phyloP scores from a whole-genome alignment of 805 yeast genomes.

The Monosporozyma aquatica region DNA sequence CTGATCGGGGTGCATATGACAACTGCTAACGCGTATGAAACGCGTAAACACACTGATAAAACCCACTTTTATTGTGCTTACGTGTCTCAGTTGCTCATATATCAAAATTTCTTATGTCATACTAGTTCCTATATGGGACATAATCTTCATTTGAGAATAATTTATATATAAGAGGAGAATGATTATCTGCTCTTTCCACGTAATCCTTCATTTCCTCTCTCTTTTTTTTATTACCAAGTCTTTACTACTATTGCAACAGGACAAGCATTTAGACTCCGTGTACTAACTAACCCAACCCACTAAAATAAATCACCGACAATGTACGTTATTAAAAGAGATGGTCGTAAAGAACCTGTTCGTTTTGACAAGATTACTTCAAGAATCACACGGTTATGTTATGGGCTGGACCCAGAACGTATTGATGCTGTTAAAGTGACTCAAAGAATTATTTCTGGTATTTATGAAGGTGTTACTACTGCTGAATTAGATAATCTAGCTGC shows the following conservation, averaged over 20 bases:
- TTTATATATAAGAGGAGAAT: too few species aligned
- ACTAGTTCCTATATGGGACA: too few species aligned
- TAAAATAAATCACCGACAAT: constrained; percentile 29
- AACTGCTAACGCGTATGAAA: background rate
- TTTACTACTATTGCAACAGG: too few species aligned
- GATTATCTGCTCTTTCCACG: background rate
- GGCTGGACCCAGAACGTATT: constrained; percentile 76
- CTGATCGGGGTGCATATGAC: background rate
- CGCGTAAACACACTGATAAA: background rate
- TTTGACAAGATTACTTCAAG: constrained; percentile 94
- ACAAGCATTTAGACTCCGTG: too few species aligned
- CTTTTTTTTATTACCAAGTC: too few species aligned
- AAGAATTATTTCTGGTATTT: constrained; percentile 69
- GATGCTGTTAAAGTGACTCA: constrained; percentile 90
- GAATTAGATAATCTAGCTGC: constrained; percentile 77
- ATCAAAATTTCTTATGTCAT: background rate
- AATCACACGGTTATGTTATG: constrained; percentile 84
- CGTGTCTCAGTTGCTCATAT: too few species aligned
- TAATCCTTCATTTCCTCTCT: too few species aligned
- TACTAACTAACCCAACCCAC: too few species aligned
- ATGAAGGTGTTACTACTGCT: constrained; percentile 84
- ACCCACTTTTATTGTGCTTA: too few species aligned
- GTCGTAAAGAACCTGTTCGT: constrained; percentile 85
- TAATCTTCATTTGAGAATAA: too few species aligned
- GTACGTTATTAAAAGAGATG: constrained; percentile 86